Conservation (phyloP, 1,139 yeast species). For the Diutina catenulata region DNA sequence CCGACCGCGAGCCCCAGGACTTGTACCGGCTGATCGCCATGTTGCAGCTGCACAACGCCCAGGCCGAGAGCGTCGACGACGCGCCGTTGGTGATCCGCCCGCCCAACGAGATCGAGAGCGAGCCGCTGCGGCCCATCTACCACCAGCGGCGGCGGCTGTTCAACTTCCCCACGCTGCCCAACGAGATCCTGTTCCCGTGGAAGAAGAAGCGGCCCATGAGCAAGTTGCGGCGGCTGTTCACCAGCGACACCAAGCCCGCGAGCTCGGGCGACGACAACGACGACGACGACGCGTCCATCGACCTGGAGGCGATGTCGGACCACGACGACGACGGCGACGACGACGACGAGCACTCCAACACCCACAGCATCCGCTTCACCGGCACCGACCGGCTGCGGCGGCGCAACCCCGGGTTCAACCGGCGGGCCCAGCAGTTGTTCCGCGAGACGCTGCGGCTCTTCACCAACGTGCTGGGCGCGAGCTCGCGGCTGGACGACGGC, state of each 20-base stretch:
- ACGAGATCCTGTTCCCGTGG: background rate
- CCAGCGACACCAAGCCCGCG: slow-evolving; percentile 1
- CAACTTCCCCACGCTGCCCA: slow-evolving; percentile 1
- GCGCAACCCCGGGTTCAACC: background rate
- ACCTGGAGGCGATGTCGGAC: slow-evolving; percentile 11
- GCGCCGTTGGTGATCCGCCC: slow-evolving; percentile 61
- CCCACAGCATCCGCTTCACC: slow-evolving; percentile 8
- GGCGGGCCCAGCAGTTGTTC: background rate
- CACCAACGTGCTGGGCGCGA: background rate
- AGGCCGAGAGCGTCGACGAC: slow-evolving; percentile 52
- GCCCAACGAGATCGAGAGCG: slow-evolving; percentile 56
- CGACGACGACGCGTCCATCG: slow-evolving; percentile 14
- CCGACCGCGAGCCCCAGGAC: slow-evolving; percentile 67
- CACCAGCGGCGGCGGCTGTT: slow-evolving; percentile 1
- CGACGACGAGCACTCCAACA: slow-evolving; percentile 8
- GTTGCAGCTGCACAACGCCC: slow-evolving; percentile 41
- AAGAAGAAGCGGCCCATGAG: background rate
- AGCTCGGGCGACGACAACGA: slow-evolving; percentile 7
- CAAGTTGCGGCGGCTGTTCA: background rate
- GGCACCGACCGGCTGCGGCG: background rate
- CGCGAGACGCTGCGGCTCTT: background rate
- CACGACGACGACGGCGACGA: slow-evolving; percentile 1
- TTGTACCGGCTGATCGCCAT: slow-evolving; percentile 75
- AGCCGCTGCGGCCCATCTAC: slow-evolving; percentile 11
- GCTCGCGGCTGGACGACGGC: background rate